Evolutionary conservation across 2,329 filamentous ascomycete genomes (phyloP), one percentile per base, ranked within the genome.

Genomic region (Tolypocladium endophyticum): DNA sequence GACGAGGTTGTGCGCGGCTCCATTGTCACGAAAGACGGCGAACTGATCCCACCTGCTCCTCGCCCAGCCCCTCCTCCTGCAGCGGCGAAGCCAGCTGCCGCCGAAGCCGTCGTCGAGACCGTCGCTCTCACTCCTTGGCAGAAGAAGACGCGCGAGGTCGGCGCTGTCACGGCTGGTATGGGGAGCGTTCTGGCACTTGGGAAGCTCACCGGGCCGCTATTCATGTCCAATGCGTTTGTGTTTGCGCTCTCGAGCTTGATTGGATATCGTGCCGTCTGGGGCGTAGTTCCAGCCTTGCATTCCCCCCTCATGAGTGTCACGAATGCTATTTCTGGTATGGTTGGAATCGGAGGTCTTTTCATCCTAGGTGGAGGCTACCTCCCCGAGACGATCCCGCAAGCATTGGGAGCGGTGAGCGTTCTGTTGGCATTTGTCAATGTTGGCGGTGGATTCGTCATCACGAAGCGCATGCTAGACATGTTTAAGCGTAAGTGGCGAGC

Each of bases 401-500:
- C 77, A 2, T 84, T 96, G 41, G 92, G 91, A 59, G 89, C 91
- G 2, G 74, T 85, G 1, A 95, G 90, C 1, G 92, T 96, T 1
- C 77, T 94, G 6, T 76, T 96, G 25, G 91, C 91, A 0, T 96
- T 94, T 69, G 89, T 95, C 63, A 96, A 96, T 64, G 86, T 96
- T 3, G 87, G 89, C 0, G 92, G 92, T 60, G 92, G 92, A 0
- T 96, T 96, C 62, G 88, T 95, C 52, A 90, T 96, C 61, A 95
- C 91, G 3, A 95, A 95, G 75, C 83, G 92, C 63, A 96, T 96
- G 92, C 79, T 96, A 52, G 91, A 96, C 71, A 93, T 93, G 89
- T 93, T 93, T 71, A 89, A 88, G 70, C 83, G 89, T 79, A 69
- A 67, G 81, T 71, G 50, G 2, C 36, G 30, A 18, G 1, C 20